Base-by-base conservation (phyloP, 768 basidiomycete species). In the Suillus cothurnatus region DNA sequence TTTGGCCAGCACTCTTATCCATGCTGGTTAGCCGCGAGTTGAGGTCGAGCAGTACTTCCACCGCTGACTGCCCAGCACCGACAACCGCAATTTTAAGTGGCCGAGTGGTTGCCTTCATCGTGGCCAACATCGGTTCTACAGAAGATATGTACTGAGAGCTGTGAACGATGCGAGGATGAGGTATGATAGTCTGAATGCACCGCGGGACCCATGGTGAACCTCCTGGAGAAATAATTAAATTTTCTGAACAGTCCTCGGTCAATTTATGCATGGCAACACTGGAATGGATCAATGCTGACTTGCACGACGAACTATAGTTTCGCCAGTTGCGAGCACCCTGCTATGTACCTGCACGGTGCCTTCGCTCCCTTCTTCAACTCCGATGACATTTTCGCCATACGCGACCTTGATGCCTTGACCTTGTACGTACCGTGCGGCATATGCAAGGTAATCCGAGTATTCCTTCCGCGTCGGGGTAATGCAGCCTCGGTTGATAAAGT, bases 401-500 rank as follows among this genome's bases (percentile, higher is more conserved):
- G 75, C 71, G 58, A 85, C 78, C 31, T 77, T 74, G 56, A 83
- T 69, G 11, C 85, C 84, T 23, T 78, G 76, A 3, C 73, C 69
- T 68, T 82, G 76, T 2, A 84, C 84, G 53, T 79, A 78, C 9
- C 71, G 67, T 1, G 85, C 83, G 11, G 83, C 84, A 84, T 84
- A 86, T 11, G 80, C 70, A 21, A 86, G 78, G 72, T 86, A 86
- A 71, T 86, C 85, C 6, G 84, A 77, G 64, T 81, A 85, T 66
- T 86, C 85, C 63, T 81, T 81, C 32, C 86, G 81, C 23, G 82
- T 82, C 12, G 85, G 85, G 36, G 82, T 79, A 49, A 79, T 83
- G 17, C 81, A 82, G 2, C 82, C 81, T 36, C 82, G 80, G 70
- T 86, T 86, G 69, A 86, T 85, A 77, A 86, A 87, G 41, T 80